Base-by-base conservation (phyloP, 495 filamentous ascomycete genomes). In the Hyaloscypha hepaticicola region DNA sequence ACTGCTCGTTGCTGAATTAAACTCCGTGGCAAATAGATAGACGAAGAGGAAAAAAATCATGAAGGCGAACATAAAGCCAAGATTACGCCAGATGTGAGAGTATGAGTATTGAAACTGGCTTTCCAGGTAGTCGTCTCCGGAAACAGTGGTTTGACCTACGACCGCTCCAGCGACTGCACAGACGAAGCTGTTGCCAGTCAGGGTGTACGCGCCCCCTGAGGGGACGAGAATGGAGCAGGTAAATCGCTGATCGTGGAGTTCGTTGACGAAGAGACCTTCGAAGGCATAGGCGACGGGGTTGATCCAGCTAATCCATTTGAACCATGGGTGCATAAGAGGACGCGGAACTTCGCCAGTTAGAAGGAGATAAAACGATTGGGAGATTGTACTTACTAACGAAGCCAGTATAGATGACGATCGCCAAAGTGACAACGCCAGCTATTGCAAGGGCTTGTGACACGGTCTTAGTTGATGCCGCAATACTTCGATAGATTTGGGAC, bases 361-460 rank as follows among this genome's bases (percentile, higher is more conserved):
- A 3, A 1, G 12, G 38, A 16, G 38, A 16, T 45, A 45, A 45
- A 4, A 14, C 19, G 31, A 34, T 34, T 12, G 19, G 16, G 14
- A 16, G 4, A 16, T 45, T 1, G 4, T 45, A 45, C 38, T 45
- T 16, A 45, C 38, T 89, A 9, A 91, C 75, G 72, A 88, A 97
- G 28, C 91, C 91, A 14, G 89, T 93, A 72, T 94, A 97, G 5
- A 96, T 87, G 57, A 95, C 74, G 28, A 93, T 73, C 1, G 82
- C 83, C 61, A 84, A 78, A 12, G 91, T 85, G 1, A 82, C 70
- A 28, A 90, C 76, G 2, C 90, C 90, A 29, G 91, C 85, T 2
- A 91, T 91, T 0, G 91, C 88, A 83, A 95, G 86, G 62, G 93
- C 92, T 72, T 95, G 90, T 0, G 86, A 87, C 51, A 96, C 77